Conservation (phyloP, 1,284 basidiomycete species). For the Boletus semigastroideus region DNA sequence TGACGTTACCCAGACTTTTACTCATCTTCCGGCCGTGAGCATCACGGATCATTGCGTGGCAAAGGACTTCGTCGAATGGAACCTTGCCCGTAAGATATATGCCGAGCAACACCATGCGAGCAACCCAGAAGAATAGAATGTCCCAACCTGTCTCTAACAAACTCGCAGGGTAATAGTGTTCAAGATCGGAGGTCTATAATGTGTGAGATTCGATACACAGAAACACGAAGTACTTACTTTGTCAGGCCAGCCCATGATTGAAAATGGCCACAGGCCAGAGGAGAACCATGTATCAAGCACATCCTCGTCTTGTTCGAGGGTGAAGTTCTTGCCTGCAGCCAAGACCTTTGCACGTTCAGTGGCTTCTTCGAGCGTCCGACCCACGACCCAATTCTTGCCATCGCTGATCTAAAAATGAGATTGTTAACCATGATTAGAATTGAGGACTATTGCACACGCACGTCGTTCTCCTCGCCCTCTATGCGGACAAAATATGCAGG, state of each 20-base stretch:
- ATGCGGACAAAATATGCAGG: conserved; percentile 94
- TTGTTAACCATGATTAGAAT: not conserved
- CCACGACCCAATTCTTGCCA: conserved; percentile 90
- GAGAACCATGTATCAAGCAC: conserved; percentile 99
- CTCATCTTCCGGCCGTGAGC: conserved; percentile 99
- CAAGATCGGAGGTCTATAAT: conserved; percentile 67
- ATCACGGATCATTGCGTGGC: conserved; percentile 99
- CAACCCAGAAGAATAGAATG: conserved; percentile 99
- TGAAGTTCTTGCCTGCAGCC: conserved; percentile 73
- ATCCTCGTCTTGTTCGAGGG: conserved; percentile 92
- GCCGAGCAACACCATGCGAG: conserved; percentile 96
- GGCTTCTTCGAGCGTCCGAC: conserved; percentile 80
- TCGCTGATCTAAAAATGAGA: conserved; percentile 53
- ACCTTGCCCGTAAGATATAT: conserved; percentile 86
- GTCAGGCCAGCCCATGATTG: conserved; percentile 96
- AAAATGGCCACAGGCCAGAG: conserved; percentile 97
- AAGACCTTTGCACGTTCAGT: conserved; percentile 73
- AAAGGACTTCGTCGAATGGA: conserved; percentile 98
- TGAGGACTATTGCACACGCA: conserved; percentile 37
- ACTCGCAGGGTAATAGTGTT: conserved; percentile 85
- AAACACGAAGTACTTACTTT: conserved; percentile 48
- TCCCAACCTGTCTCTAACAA: conserved; percentile 99
- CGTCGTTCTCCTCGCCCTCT: conserved; percentile 78
- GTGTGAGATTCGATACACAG: conserved; percentile 2
- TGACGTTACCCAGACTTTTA: conserved; percentile 97